Conservation (phyloP, 2,329 filamentous ascomycete genomes). For the Bipolaris gigantea region DNA sequence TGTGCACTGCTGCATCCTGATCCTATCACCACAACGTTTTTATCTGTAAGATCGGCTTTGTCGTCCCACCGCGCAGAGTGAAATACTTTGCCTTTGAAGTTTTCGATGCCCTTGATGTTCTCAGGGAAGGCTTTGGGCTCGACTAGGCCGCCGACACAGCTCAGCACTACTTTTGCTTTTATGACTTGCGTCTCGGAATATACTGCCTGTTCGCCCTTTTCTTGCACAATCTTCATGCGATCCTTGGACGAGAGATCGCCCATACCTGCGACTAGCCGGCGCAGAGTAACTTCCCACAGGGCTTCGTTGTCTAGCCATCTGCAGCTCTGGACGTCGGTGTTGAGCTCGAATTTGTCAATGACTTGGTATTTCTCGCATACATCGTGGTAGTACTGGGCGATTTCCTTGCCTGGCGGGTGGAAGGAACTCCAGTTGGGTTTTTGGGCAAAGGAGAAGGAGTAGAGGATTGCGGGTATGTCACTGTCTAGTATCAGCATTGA, state of each 20-base stretch:
- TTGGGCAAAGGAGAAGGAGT: constrained; percentile 60
- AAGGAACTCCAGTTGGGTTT: constrained; percentile 57
- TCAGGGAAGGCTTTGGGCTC: constrained; percentile 57
- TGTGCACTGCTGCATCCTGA: constrained; percentile 62
- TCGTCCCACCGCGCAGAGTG: constrained; percentile 61
- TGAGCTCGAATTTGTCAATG: constrained; percentile 60
- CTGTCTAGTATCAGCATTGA: constrained; percentile 21
- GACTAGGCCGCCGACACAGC: constrained; percentile 58
- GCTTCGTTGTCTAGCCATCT: constrained; percentile 57
- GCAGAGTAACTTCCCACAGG: constrained; percentile 58
- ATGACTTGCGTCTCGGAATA: constrained; percentile 57
- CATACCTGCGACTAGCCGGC: constrained; percentile 55
- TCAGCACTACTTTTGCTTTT: constrained; percentile 58
- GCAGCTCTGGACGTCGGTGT: constrained; percentile 58
- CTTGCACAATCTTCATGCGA: constrained; percentile 47
- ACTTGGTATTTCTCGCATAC: constrained; percentile 58
- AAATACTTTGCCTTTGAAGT: constrained; percentile 59
- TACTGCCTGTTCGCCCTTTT: constrained; percentile 51
- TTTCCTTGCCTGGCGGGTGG: constrained; percentile 54
- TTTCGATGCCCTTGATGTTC: constrained; percentile 55
- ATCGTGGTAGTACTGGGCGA: constrained; percentile 56
- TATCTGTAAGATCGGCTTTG: constrained; percentile 56
- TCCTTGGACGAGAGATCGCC: constrained; percentile 58
- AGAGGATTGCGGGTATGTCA: constrained; percentile 57
- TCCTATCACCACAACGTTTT: constrained; percentile 61